These are phyloP conservation scores for Penicillium parvum DNA, from an alignment of 495 filamentous ascomycete species.

Conservation along the genomic window DNA sequence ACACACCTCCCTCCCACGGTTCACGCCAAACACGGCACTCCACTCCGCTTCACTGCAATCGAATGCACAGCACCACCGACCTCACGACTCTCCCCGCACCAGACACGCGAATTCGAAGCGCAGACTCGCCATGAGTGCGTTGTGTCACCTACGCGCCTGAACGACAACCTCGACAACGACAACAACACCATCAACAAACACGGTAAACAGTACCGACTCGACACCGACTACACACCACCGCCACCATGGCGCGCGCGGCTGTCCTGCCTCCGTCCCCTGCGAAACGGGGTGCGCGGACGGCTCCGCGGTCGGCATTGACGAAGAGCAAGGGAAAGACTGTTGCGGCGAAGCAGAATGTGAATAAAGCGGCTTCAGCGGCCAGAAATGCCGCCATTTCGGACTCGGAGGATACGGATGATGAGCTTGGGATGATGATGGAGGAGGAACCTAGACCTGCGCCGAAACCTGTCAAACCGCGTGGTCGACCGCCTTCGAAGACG, in stretches of 20 bases:
- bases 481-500: slow-evolving; percentile 8
- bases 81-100: background rate
- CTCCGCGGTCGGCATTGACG: slow-evolving; percentile 17
- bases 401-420: slow-evolving; percentile 39
- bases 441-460: slow-evolving; percentile 13
- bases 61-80: slow-evolving; percentile 3
- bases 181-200: slow-evolving; percentile 2
- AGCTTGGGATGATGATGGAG: slow-evolving; percentile 32
- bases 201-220: slow-evolving; percentile 4
- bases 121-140: slow-evolving; percentile 20
- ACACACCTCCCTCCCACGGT: slow-evolving; percentile 2
- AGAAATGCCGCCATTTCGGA: slow-evolving; percentile 16
- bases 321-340: slow-evolving; percentile 14
- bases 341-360: slow-evolving; percentile 16
- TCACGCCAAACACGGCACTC: slow-evolving; percentile 16
- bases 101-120: background rate
- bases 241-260: slow-evolving; percentile 40
- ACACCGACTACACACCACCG: background rate
- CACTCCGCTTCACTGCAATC: slow-evolving; percentile 13
- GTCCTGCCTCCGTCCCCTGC: slow-evolving; percentile 35
- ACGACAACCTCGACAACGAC: background rate
- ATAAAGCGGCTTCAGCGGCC: slow-evolving; percentile 16
- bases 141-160: slow-evolving; percentile 3
- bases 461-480: slow-evolving; percentile 14
- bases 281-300: slow-evolving; percentile 33